Evolutionary conservation across 2,329 filamentous ascomycete species (phyloP).

Genomic region (Talaromyces sp.): DNA sequence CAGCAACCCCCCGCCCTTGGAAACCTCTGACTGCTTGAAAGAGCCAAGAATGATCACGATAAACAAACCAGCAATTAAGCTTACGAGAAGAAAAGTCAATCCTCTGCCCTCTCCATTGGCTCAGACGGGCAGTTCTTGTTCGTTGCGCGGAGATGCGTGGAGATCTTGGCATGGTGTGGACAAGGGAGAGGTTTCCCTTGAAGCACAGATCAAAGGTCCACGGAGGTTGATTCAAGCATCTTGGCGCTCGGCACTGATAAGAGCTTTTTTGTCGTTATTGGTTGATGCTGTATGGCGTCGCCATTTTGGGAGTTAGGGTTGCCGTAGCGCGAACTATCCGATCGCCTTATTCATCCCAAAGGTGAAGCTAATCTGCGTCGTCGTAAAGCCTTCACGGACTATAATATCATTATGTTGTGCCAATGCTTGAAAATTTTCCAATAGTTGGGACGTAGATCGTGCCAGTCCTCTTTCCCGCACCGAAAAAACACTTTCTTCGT

Average conservation of each 20-base stretch:
- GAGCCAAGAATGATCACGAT: neutral
- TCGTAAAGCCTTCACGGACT: neutral
- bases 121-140: neutral
- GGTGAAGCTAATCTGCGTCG: neutral
- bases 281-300: neutral
- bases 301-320: neutral
- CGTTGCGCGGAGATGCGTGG: conserved; percentile 10
- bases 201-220: neutral
- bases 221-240: conserved; percentile 5
- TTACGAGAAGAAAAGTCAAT: conserved; percentile 6
- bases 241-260: conserved; percentile 2
- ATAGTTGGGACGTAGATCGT: neutral
- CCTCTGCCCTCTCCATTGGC: neutral
- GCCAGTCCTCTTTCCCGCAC: neutral
- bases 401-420: neutral
- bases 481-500: neutral
- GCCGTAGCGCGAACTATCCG: neutral
- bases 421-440: neutral
- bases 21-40: neutral
- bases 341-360: neutral
- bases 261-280: neutral
- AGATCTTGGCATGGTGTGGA: neutral
- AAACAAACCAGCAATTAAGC: neutral
- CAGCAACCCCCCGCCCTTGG: neutral
- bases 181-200: neutral